Base-by-base conservation (phyloP, 805 yeast genomes). In the Ogataea nonfermentans region DNA sequence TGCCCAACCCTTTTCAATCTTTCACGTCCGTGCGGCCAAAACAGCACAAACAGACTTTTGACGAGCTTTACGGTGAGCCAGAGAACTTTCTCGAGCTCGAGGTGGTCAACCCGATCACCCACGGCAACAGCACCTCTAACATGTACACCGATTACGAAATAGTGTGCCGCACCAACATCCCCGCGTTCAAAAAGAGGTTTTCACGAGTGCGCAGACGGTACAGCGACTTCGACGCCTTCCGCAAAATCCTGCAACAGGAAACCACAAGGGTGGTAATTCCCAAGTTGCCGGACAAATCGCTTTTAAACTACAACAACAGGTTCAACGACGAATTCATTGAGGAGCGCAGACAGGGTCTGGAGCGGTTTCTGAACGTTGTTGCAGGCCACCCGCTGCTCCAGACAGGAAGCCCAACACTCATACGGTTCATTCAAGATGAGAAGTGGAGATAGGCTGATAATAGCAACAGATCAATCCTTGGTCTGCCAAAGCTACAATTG, bases 301-400 rank as follows among this genome's bases (percentile, higher is more conserved):
- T 78, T 39, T 61, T 81, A 36, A 67, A 74, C 19, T 78, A 75
- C 44, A 65, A 68, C 29, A 83, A 84, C 60, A 73, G 91, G 46
- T 90, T 90, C 61, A 78, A 79, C 44, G 93, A 86, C 44, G 81
- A 84, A 29, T 81, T 83, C 43, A 89, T 93, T 41, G 95, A 87
- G 55, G 80, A 79, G 35, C 73, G 99, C 54, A 68, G 95, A 41
- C 76, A 74, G 49, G 97, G 96, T 0, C 68, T 91, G 32, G 95
- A 89, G 61, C 76, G 77, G 55, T 91, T 95, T 64, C 60, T 93
- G 28, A 53, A 68, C 30, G 70, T 78, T 12, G 95, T 90, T 13
- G 93, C 95, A 10, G 93, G 96, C 9, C 99, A 91, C 61, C 99
- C 99, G 1, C 65, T 91, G 46, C 65, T 91, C 43, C 98, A 93